Evolutionary conservation across 2,329 filamentous ascomycete genomes (phyloP), one percentile per base, ranked within the genome.

Genomic region (Aspergillus quadricinctus): DNA sequence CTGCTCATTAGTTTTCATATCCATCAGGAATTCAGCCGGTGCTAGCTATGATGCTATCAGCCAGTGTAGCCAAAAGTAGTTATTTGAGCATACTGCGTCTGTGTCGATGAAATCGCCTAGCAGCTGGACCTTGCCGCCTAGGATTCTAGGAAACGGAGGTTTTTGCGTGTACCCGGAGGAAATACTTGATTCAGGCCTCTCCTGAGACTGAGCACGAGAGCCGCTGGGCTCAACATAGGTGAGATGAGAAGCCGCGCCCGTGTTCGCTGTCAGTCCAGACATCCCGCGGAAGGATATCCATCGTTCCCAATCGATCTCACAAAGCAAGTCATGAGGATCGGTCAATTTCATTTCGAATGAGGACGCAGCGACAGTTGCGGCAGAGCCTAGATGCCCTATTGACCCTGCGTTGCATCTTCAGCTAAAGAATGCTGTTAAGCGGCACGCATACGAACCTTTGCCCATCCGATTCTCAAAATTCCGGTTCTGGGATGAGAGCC

Each of bases 381-480:
- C 77, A 0, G 77, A 78, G 1, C 72, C 69, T 27, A 81, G 63
- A 57, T 77, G 74, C 1, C 78, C 78, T 57, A 81, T 71, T 0
- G 76, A 71, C 0, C 74, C 73, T 76, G 48, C 14, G 9, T 25
- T 11, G 11, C 28, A 11, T 37, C 6, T 10, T 37, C 49, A 50
- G 29, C 21, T 10, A 7, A 11, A 46, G 28, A 19, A 17, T 27
- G 2, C 19, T 1, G 3, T 5, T 19, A 10, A 8, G 40, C 3
- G 9, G 2, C n/a, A 23, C 21, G 14, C 4, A 19, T 14, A 55
- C 54, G 27, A 54, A 72, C 75, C 75, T 59, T 67, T 69, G 1
- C 76, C 76, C 75, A 78, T 79, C 2, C 77, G 62, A 57, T 80
- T 78, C 57, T 76, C 62, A 56, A 78, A 79, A 59, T 80, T 79